Conservation (phyloP, 352 stramenopile species). For the Globisporangium barbulae region DNA sequence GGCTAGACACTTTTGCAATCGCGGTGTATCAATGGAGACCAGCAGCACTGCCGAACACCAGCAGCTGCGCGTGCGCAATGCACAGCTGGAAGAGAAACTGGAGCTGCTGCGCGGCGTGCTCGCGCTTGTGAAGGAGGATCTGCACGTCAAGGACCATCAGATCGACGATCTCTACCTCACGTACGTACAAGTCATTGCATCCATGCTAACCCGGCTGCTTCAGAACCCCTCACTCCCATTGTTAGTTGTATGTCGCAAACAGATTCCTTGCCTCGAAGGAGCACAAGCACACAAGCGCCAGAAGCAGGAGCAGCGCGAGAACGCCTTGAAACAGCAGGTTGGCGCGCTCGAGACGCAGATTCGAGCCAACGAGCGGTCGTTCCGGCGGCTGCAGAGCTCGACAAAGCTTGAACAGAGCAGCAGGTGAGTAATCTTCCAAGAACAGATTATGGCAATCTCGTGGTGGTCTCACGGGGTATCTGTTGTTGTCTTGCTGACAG, state of each 20-base stretch:
- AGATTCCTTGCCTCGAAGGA: conserved; percentile 22
- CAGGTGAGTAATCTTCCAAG: not conserved
- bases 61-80: conserved; percentile 2
- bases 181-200: conserved; percentile 8
- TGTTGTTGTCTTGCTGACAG: not conserved
- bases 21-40: not conserved
- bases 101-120: conserved; percentile 27
- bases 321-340: conserved; percentile 16
- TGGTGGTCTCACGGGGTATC: not conserved
- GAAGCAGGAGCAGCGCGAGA: conserved; percentile 21
- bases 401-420: conserved; percentile 3
- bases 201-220: no score
- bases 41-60: not conserved
- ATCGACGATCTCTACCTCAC: conserved; percentile 31
- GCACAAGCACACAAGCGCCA: conserved; percentile 24
- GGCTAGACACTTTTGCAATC: no score
- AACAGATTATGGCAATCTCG: not conserved
- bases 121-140: conserved; percentile 28
- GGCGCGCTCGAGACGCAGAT: conserved; percentile 20
- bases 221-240: no score
- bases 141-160: conserved; percentile 35
- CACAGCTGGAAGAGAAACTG: conserved; percentile 24
- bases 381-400: conserved; percentile 13
- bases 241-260: not conserved
- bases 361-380: conserved; percentile 11